These are phyloP conservation scores for Castanea crenata DNA, from an alignment of 306 rosid genomes.

Conservation along the genomic window DNA sequence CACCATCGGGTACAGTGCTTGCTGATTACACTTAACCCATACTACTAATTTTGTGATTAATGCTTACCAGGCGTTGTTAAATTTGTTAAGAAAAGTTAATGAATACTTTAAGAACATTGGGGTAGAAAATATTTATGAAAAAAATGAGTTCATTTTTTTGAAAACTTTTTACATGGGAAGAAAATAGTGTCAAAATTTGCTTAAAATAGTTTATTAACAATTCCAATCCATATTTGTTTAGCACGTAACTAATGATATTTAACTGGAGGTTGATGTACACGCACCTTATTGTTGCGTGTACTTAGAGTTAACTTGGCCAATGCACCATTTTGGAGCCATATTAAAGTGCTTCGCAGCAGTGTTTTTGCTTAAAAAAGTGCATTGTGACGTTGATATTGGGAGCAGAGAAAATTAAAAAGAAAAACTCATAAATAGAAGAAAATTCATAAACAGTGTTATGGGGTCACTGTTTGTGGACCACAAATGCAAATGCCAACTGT, in stretches of 20 bases:
- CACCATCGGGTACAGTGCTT: background rate
- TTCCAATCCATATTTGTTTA: background rate
- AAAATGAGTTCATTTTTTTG: too few species aligned
- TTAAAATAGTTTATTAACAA: too few species aligned
- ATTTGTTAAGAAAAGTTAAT: background rate
- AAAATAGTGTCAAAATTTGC: too few species aligned
- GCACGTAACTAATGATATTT: background rate
- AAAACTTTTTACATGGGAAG: too few species aligned
- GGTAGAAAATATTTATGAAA: too few species aligned
- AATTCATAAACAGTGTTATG: background rate
- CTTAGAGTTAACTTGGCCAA: background rate
- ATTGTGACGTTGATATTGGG: background rate
- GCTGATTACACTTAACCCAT: background rate
- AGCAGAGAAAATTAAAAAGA: too few species aligned
- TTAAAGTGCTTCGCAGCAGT: slow-evolving; percentile 1
- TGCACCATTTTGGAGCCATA: background rate
- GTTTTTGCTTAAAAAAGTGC: background rate
- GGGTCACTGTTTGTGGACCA: slow-evolving; percentile 15
- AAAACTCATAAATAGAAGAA: too few species aligned
- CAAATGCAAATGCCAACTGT: background rate
- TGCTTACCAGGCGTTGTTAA: background rate
- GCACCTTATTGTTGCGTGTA: background rate
- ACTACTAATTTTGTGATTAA: background rate
- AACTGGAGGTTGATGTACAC: background rate
- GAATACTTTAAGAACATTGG: too few species aligned